Conservation (phyloP, 345 rosid genomes). For the Adansonia digitata region DNA sequence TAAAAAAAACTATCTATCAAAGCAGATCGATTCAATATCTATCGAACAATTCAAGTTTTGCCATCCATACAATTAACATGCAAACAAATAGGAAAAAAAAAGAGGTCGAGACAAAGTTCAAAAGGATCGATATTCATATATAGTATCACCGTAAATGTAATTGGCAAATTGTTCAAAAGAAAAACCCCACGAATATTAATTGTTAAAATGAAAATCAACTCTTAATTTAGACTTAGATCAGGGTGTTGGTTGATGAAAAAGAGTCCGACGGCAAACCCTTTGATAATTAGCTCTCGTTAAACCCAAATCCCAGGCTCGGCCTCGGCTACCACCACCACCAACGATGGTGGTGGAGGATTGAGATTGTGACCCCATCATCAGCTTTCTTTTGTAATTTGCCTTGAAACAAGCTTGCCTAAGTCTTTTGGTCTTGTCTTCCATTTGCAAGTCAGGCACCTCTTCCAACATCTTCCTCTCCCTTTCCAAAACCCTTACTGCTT, state of each 20-base stretch:
- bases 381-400: conserved; percentile 59
- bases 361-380: background rate
- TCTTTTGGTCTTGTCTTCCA: conserved; percentile 54
- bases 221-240: background rate
- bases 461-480: conserved; percentile 61
- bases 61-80: too few relatives aligned
- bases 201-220: background rate
- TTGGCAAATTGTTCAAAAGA: background rate
- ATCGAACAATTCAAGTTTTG: too few relatives aligned
- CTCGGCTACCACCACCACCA: background rate
- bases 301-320: background rate
- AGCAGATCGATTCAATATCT: too few relatives aligned
- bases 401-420: conserved; percentile 81
- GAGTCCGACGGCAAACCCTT: background rate
- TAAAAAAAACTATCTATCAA: too few relatives aligned
- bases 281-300: background rate
- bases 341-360: background rate
- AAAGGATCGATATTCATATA: background rate
- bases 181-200: background rate
- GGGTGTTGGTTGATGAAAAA: background rate
- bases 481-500: conserved; percentile 51
- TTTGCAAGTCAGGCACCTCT: conserved; percentile 47
- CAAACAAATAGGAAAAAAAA: too few relatives aligned
- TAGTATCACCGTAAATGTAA: background rate
- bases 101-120: too few relatives aligned